Conservation (phyloP, 2,329 filamentous ascomycete genomes). For the Exserohilum turcica region DNA sequence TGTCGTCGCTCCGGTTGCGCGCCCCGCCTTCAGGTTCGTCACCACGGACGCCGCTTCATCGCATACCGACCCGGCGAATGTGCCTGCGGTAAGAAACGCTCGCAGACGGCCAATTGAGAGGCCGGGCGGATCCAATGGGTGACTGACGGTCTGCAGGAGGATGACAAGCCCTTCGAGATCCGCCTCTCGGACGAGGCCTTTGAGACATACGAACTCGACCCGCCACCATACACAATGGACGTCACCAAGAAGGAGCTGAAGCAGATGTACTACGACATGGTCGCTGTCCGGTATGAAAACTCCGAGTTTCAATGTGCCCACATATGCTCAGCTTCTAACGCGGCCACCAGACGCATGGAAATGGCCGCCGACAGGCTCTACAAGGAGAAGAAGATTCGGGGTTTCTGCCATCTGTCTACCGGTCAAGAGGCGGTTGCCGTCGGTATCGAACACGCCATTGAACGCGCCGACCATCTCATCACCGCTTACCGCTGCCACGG, state of each 20-base stretch:
- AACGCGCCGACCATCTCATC: slow-evolving; percentile 89
- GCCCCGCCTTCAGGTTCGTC: slow-evolving; percentile 66
- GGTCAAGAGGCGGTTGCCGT: slow-evolving; percentile 97
- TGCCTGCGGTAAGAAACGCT: slow-evolving; percentile 63
- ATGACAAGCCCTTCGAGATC: slow-evolving; percentile 91
- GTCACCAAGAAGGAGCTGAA: slow-evolving; percentile 98
- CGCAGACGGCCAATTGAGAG: slow-evolving; percentile 2
- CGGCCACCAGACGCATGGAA: slow-evolving; percentile 83
- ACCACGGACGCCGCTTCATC: slow-evolving; percentile 95
- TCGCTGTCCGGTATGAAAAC: slow-evolving; percentile 78
- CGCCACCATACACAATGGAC: slow-evolving; percentile 87
- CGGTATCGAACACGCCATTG: slow-evolving; percentile 95
- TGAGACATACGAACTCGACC: slow-evolving; percentile 98
- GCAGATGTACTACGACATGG: slow-evolving; percentile 99
- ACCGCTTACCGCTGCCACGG: slow-evolving; percentile 99
- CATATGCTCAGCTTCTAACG: slow-evolving; percentile 16
- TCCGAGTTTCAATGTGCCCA: background rate
- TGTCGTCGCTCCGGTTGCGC: slow-evolving; percentile 41
- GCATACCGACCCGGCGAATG: slow-evolving; percentile 78
- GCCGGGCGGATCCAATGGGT: slow-evolving; percentile 5
- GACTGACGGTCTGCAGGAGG: slow-evolving; percentile 65
- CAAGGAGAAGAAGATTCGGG: slow-evolving; percentile 99
- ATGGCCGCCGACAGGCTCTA: slow-evolving; percentile 98
- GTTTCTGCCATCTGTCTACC: slow-evolving; percentile 98
- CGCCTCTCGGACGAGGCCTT: slow-evolving; percentile 97